A percentile compares a stretch with the other conserved stretches of the same genome.
Conservation (phyloP, 176 grass and related monocot species). For the Elymus sibiricus region DNA sequence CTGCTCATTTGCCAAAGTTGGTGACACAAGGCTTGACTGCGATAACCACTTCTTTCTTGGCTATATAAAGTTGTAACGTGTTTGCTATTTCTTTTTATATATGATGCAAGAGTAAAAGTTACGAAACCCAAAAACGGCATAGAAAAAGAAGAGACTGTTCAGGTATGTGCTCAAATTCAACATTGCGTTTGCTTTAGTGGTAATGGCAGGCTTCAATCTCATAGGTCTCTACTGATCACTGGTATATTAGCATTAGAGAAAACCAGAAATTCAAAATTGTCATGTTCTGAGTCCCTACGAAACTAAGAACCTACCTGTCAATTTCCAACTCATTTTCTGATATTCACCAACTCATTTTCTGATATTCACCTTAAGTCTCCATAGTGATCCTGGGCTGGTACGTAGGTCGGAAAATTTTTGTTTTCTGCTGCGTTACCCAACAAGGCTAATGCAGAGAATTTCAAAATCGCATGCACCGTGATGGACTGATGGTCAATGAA, state of each 20-base stretch:
- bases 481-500: no score
- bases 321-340: background rate
- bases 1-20: no score
- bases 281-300: background rate
- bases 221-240: background rate
- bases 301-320: background rate
- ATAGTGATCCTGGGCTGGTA: no score
- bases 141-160: constrained; percentile 31
- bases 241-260: background rate
- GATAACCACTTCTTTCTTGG: no score
- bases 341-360: no score
- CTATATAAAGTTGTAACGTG: no score
- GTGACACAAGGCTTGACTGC: no score
- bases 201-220: background rate
- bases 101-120: constrained; percentile 48
- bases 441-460: no score
- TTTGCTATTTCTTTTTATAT: no score
- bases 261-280: background rate
- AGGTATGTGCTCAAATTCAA: constrained; percentile 25
- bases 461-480: no score
- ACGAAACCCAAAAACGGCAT: constrained; percentile 22
- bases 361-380: background rate
- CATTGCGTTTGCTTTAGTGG: background rate
- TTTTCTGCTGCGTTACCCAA: no score
- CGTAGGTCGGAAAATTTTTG: no score